Evolutionary conservation across 2,329 filamentous ascomycete species (phyloP).

Genomic region (Calonectria naviculata): DNA sequence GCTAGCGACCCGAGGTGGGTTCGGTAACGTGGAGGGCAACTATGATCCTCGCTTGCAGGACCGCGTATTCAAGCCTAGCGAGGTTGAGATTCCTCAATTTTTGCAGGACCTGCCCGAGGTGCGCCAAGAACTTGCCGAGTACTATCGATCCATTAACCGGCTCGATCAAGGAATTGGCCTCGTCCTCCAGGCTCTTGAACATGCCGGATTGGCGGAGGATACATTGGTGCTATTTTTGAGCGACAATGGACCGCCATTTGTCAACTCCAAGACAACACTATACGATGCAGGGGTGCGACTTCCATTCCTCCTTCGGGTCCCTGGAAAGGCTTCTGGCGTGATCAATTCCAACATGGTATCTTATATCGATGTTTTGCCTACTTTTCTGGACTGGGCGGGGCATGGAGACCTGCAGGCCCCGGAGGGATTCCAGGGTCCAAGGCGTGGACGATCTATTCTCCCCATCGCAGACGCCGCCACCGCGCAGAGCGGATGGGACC

Average conservation of each 20-base stretch:
- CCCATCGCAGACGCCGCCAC: slow-evolving; percentile 42
- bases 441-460: slow-evolving; percentile 51
- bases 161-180: slow-evolving; percentile 55
- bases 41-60: slow-evolving; percentile 38
- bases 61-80: slow-evolving; percentile 39
- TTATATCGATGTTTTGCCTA: slow-evolving; percentile 58
- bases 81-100: slow-evolving; percentile 54
- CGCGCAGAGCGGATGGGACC: slow-evolving; percentile 39
- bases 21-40: slow-evolving; percentile 54
- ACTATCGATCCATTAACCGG: slow-evolving; percentile 53
- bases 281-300: slow-evolving; percentile 59
- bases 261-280: slow-evolving; percentile 63
- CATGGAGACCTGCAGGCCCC: slow-evolving; percentile 21
- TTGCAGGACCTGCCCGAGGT: slow-evolving; percentile 53
- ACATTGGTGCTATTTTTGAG: slow-evolving; percentile 59
- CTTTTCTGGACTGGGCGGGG: slow-evolving; percentile 53
- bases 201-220: slow-evolving; percentile 43
- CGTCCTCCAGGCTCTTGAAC: slow-evolving; percentile 48
- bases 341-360: slow-evolving; percentile 57
- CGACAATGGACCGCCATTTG: slow-evolving; percentile 61
- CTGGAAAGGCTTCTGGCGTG: slow-evolving; percentile 38
- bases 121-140: slow-evolving; percentile 55
- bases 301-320: slow-evolving; percentile 53
- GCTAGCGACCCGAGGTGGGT: slow-evolving; percentile 49
- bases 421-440: slow-evolving; percentile 19